Base-by-base conservation (phyloP, 331 rosid genomes). In the Rhamnella rubrinervis region DNA sequence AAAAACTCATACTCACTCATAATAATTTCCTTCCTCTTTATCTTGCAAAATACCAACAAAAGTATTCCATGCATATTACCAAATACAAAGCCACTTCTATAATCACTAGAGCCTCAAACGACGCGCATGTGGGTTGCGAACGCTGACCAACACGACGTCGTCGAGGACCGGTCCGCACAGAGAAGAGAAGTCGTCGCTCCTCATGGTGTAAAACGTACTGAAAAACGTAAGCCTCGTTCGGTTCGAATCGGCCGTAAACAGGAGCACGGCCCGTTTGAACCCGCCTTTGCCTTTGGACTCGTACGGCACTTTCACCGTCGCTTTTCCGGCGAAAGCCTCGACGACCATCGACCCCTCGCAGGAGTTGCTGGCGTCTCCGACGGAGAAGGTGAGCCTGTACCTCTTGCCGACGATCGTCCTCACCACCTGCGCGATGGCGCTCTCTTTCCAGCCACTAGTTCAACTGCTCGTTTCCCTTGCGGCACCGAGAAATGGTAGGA, bases 161-260 rank as follows among this genome's bases (percentile, higher is more conserved):
- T 93, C 98, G 66, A 93, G 77, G 14, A 93, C 98, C 31, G 98
- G 98, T 3, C 98, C 98, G 68, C 98, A 93, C 5, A 93, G 84
- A 1, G 98, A 93, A 61, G 98, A 93, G 53, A 84, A 83, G 74
- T 93, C 98, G 44, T 93, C 97, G 64, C 93, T 93, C 77, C 98
- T 79, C 97, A 87, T 93, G n/a, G 87, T 78, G 85, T 93, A 93
- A 73, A 77, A 93, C 0, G 98, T 93, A 81, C 97, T 90, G 0
- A 93, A 80, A 80, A 93, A 93, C 96, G 86, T 86, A 15, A 93
- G 4, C 0, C 97, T 69, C 12, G 95, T 91, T 46, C 96, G 81
- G 0, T 78, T 10, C 1, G 76, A 19, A 46, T 11, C 78, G 17
- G 98, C 96, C 25, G 77, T 81, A 59, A 95, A 95, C 71, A 69